A percentile compares a stretch with the other conserved stretches of the same genome.
Conservation (phyloP, 805 yeast species). For the Kazachstania africana region DNA sequence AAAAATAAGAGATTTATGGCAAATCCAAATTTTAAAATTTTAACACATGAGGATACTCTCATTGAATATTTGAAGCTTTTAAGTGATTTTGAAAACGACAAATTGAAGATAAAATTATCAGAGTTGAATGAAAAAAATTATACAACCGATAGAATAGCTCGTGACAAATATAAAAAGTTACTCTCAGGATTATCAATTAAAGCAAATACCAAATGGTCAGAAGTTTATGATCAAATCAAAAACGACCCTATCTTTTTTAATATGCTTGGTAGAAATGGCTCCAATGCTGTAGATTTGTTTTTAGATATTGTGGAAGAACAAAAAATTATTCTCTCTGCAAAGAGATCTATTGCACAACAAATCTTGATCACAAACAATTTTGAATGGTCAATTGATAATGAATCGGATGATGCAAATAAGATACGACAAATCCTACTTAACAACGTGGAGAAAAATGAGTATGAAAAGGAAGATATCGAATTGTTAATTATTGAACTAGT, state of each 20-base stretch:
- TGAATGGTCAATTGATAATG: constrained; percentile 14
- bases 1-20: constrained; percentile 44
- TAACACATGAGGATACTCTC: constrained; percentile 52
- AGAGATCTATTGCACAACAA: constrained; percentile 48
- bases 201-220: constrained; percentile 50
- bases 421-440: too few relatives aligned
- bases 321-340: constrained; percentile 41
- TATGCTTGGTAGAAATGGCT: constrained; percentile 65
- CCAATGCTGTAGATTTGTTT: constrained; percentile 64
- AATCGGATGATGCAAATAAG: too few relatives aligned
- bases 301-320: constrained; percentile 63
- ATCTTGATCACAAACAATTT: constrained; percentile 30
- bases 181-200: constrained; percentile 28
- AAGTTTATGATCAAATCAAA: constrained; percentile 38
- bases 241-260: constrained; percentile 46
- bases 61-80: constrained; percentile 28
- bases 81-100: constrained; percentile 14
- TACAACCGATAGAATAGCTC: constrained; percentile 49
- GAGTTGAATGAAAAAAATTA: constrained; percentile 31
- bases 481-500: too few relatives aligned
- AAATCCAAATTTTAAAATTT: constrained; percentile 39
- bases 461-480: not conserved
- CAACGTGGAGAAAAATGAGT: not conserved
- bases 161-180: constrained; percentile 45
- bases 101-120: constrained; percentile 14